Evolutionary conservation across 441 rosid species (phyloP), one percentile per base, ranked within the genome.

Genomic region (Erodium texanum): DNA sequence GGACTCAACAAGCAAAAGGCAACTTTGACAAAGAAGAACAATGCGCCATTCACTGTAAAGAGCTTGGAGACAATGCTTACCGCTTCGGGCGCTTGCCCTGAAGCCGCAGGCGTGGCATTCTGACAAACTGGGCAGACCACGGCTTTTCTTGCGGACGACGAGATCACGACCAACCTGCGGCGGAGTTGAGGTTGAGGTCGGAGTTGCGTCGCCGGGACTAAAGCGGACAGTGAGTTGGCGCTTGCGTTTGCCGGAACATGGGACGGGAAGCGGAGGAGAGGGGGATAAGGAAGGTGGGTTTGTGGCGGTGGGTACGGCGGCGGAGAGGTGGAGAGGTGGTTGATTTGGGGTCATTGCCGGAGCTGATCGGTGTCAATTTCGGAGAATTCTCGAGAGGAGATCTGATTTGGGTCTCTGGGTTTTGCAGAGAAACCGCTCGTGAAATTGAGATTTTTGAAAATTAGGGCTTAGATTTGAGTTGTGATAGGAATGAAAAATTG

Each of bases 1-100:
- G 22, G 86, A 82, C 36, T 79, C 82, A 6, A 84, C 84, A 7
- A 66, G 73, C 18, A 63, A 2, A 59, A 74, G 72, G 70, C 93
- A 87, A 65, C 65, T 76, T n/a, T 65, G 66, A 70, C 93, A 85
- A 23, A 87, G 84, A 67, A 85, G 81, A 14, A 87, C 77, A 16
- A 87, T 62, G 0, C 93, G 85, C 93, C 93, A 85, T 45, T 87
- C 88, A 61, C 92, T 87, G 70, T 76, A 81, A 0, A 85, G 81
- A 45, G 66, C 64, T 64, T 78, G 79, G 65, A 85, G 77, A 34
- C 67, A 76, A 66, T 68, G 62, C 71, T 75, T 82, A 68, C 85
- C 82, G 32, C 70, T 36, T 72, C 73, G 65, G 66, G 69, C 18
- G 68, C 83, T 86, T 29, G 73, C 36, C 54, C 89, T 78, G 74